Conservation (phyloP, 2,329 filamentous ascomycete genomes). For the Amylocarpus encephaloides region DNA sequence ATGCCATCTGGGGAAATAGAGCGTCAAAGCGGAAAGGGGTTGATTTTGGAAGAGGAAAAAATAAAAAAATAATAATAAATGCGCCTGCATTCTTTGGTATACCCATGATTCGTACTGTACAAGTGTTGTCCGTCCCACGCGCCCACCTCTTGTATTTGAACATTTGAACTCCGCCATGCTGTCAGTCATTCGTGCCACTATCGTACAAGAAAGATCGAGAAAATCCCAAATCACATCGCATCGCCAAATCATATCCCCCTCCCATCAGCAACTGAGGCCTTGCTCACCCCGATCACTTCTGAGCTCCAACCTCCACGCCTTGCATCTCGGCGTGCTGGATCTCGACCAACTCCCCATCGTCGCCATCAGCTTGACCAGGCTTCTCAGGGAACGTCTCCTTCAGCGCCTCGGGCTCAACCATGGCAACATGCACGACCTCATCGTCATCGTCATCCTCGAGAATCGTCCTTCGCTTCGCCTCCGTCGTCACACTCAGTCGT, state of each 20-base stretch:
- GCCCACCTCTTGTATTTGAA: not conserved
- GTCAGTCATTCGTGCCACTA: not conserved
- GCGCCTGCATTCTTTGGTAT: not conserved
- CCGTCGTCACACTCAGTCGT: slow-evolving; percentile 27
- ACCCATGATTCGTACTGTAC: not conserved
- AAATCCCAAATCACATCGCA: too few relatives aligned
- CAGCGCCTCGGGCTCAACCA: slow-evolving; percentile 14
- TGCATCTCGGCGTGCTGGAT: slow-evolving; percentile 27
- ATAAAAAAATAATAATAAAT: too few relatives aligned
- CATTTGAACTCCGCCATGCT: not conserved
- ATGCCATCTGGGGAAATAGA: too few relatives aligned
- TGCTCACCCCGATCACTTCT: slow-evolving; percentile 7
- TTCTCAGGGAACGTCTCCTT: slow-evolving; percentile 9
- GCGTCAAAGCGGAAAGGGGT: too few relatives aligned
- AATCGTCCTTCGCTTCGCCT: slow-evolving; percentile 31
- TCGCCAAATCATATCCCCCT: not conserved
- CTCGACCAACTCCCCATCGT: slow-evolving; percentile 23
- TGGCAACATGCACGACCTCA: slow-evolving; percentile 25
- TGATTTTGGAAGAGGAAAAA: too few relatives aligned
- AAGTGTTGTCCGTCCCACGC: not conserved
- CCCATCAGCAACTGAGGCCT: too few relatives aligned
- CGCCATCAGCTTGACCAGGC: slow-evolving; percentile 10
- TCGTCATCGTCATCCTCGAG: slow-evolving; percentile 32
- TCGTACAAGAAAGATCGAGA: not conserved
- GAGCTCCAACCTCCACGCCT: slow-evolving; percentile 11